Conservation (phyloP, 208 protist genomes). For the Strigomonas galati region DNA sequence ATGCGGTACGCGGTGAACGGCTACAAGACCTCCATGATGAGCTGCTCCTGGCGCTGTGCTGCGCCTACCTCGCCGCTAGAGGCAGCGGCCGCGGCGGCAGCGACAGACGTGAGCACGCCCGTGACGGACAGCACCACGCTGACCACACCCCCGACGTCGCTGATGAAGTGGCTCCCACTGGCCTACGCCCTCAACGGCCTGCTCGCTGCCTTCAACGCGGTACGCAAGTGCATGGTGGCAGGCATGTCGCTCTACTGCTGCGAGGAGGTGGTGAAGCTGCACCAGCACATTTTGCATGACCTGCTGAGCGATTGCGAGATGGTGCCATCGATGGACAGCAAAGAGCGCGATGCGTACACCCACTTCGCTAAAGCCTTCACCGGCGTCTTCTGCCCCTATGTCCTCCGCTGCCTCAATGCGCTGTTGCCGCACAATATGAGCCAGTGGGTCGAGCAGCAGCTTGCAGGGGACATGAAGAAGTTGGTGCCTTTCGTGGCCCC, state of each 20-base stretch:
- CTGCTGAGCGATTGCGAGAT: slow-evolving; percentile 50
- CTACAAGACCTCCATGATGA: slow-evolving; percentile 62
- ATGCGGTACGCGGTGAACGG: slow-evolving; percentile 45
- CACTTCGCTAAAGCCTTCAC: slow-evolving; percentile 64
- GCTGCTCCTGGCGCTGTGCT: slow-evolving; percentile 39
- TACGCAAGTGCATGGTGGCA: slow-evolving; percentile 64
- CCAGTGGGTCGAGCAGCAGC: slow-evolving; percentile 27
- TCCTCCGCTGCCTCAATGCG: slow-evolving; percentile 37
- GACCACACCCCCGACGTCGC: slow-evolving; percentile 26
- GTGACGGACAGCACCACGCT: slow-evolving; percentile 1
- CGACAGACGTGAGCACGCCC: background rate
- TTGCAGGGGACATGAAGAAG: slow-evolving; percentile 22
- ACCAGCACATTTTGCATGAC: slow-evolving; percentile 51
- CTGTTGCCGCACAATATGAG: slow-evolving; percentile 32
- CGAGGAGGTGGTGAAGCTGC: slow-evolving; percentile 40
- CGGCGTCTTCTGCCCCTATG: slow-evolving; percentile 57
- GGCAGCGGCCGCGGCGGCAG: slow-evolving; percentile 9
- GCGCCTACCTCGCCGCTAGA: slow-evolving; percentile 4
- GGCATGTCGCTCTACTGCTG: slow-evolving; percentile 48
- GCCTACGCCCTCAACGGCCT: slow-evolving; percentile 82
- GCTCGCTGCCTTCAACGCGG: slow-evolving; percentile 66
- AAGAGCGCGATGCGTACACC: slow-evolving; percentile 36
- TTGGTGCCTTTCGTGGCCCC: slow-evolving; percentile 20
- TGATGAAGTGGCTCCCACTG: slow-evolving; percentile 72
- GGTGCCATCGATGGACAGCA: slow-evolving; percentile 50